Percentiles rank a stretch among this genome's conserved stretches.
Conservation (phyloP, 768 basidiomycete species). For the Stropharia rugosoannulata region DNA sequence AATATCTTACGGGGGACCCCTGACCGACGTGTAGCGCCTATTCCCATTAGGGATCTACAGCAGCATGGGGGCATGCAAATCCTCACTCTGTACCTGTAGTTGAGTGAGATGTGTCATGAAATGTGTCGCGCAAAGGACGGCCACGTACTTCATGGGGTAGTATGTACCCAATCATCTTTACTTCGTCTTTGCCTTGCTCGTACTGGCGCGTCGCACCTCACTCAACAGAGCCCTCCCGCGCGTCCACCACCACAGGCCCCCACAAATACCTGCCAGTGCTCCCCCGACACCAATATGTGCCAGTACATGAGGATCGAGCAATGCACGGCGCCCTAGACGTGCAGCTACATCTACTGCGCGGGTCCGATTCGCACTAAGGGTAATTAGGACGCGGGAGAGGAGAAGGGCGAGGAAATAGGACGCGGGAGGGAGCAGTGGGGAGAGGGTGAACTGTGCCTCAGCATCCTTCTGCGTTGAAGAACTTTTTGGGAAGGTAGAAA, state of each 20-base stretch:
- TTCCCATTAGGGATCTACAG: too few relatives aligned
- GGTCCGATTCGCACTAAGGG: slow-evolving; percentile 21
- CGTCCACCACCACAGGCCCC: slow-evolving; percentile 30
- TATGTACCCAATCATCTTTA: too few relatives aligned
- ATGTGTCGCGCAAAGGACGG: too few relatives aligned
- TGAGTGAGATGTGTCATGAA: too few relatives aligned
- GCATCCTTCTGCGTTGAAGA: not conserved
- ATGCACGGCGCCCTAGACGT: slow-evolving; percentile 20
- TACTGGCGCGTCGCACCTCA: too few relatives aligned
- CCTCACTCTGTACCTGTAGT: too few relatives aligned
- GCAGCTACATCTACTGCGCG: slow-evolving; percentile 19
- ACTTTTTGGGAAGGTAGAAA: slow-evolving; percentile 18
- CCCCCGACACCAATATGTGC: slow-evolving; percentile 34
- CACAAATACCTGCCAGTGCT: slow-evolving; percentile 22
- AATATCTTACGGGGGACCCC: too few relatives aligned
- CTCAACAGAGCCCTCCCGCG: slow-evolving; percentile 5
- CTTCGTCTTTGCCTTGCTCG: too few relatives aligned
- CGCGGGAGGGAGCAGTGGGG: slow-evolving; percentile 19
- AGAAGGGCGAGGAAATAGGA: slow-evolving; percentile 17
- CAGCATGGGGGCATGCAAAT: too few relatives aligned
- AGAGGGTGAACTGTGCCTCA: not conserved
- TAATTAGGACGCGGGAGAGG: slow-evolving; percentile 27
- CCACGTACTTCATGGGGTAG: too few relatives aligned
- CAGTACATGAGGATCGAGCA: slow-evolving; percentile 25
- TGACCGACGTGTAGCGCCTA: too few relatives aligned